Evolutionary conservation across 1,284 basidiomycete species (phyloP), one percentile per base, ranked within the genome.

Genomic region (Malassezia nana): DNA sequence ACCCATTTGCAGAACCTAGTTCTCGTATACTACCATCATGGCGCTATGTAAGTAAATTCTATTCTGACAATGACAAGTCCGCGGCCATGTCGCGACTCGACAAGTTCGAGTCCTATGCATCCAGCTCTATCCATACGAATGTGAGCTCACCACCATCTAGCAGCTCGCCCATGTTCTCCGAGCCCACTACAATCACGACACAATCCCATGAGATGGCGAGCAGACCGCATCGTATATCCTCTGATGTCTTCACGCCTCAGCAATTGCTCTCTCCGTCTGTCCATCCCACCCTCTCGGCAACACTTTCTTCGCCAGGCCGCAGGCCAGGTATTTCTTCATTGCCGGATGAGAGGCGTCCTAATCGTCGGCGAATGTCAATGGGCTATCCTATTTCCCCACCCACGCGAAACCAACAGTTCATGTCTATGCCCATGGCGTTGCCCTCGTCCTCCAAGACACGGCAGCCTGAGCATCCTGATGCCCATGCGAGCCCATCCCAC

Each of bases 91-190:
- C 35, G 18, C 35, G 35, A 15, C 35, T 22, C 30, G 43, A 45
- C 20, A 26, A 16, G 15, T 47, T 33, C 22, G 31, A 33, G 25
- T 38, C 16, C 8, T 26, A 47, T 38, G 31, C 45, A n/a, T n/a
- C 22, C 12, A 35, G 45, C 24, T 30, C 26, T 6, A 28, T 42
- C 2, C n/a, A 13, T n/a, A 45, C 31, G 13, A 12, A 15, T 8
- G 3, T 20, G 25, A 50, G 46, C 32, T 55, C 52, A 2, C 32
- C 52, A 3, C 29, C 39, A 13, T 55, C 52, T 6, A 48, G 40
- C 4, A 43, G 20, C 13, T 55, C 52, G 6, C 46, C 52, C 13
- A 22, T 55, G 39, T 55, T 55, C 12, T 55, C 52, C 4, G 52
- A 55, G n/a, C 22, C 42, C 4, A 46, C 40, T 3, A 49, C 52